A percentile compares a stretch with the other conserved stretches of the same genome.
phyloP scores from a whole-genome alignment of 768 basidiomycete species.

The Macrocybe gigantea region DNA sequence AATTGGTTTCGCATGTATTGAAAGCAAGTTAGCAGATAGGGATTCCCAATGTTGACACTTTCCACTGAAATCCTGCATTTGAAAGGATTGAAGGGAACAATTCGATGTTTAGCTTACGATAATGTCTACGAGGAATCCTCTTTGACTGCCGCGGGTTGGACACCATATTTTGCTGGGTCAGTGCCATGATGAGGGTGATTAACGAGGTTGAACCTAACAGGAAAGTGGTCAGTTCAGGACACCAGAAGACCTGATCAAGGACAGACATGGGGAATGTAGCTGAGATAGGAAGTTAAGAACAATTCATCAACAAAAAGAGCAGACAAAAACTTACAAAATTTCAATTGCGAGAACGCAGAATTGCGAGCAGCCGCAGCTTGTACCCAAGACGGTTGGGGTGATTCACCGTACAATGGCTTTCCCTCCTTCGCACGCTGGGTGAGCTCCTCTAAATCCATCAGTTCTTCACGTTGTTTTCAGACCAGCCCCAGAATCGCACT shows the following conservation, averaged over 20 bases:
- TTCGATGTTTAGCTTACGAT: no score
- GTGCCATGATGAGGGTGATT: slow-evolving; percentile 86
- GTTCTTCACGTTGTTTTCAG: slow-evolving; percentile 81
- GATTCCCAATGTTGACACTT: no score
- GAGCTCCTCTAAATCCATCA: slow-evolving; percentile 73
- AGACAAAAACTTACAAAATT: slow-evolving; percentile 61
- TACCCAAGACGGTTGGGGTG: slow-evolving; percentile 77
- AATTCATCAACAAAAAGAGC: slow-evolving; percentile 3
- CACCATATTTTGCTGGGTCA: slow-evolving; percentile 75
- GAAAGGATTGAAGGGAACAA: no score
- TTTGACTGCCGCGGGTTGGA: slow-evolving; percentile 26
- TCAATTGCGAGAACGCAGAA: slow-evolving; percentile 90
- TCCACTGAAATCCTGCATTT: no score
- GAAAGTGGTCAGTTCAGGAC: slow-evolving; percentile 2
- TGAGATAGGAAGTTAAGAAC: slow-evolving; percentile 20
- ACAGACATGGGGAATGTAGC: slow-evolving; percentile 75
- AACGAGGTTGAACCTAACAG: slow-evolving; percentile 85
- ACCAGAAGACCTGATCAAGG: neutral
- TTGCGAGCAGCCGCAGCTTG: slow-evolving; percentile 85
- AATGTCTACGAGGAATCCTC: slow-evolving; percentile 10
- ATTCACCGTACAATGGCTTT: slow-evolving; percentile 82
- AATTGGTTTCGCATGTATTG: no score
- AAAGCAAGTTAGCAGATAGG: no score
- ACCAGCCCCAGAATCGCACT: slow-evolving; percentile 97
- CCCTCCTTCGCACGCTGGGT: slow-evolving; percentile 69